Evolutionary conservation across 306 rosid genomes (phyloP).

Genomic region (Cicer judaicum): DNA sequence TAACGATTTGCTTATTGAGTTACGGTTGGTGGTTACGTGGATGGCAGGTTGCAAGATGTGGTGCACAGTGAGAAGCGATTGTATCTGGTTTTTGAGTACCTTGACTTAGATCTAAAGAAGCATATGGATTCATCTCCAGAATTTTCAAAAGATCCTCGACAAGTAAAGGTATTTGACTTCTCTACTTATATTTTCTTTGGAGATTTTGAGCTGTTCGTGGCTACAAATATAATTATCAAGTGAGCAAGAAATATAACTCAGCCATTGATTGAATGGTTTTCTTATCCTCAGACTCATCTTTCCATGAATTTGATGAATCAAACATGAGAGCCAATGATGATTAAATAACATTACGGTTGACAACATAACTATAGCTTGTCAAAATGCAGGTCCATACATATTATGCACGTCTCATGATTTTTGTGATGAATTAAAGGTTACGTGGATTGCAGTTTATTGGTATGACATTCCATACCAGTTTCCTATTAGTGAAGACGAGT

Average conservation of each 20-base stretch:
- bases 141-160: conserved; percentile 80
- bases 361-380: conserved; percentile 34
- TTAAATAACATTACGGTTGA: conserved; percentile 4
- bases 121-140: conserved; percentile 97
- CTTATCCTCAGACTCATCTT: conserved; percentile 26
- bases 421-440: conserved; percentile 16
- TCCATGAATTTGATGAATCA: conserved; percentile 32
- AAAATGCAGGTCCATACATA: conserved; percentile 39
- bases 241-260: not conserved
- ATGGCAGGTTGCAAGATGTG: conserved; percentile 86
- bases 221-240: not conserved
- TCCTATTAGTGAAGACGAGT: conserved; percentile 25
- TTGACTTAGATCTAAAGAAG: conserved; percentile 97
- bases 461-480: conserved; percentile 33
- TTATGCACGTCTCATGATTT: conserved; percentile 4
- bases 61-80: conserved; percentile 93
- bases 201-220: conserved; percentile 10
- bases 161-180: conserved; percentile 67
- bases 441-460: not conserved
- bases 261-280: conserved; percentile 1
- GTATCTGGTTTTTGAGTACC: conserved; percentile 95
- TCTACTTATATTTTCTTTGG: conserved; percentile 32
- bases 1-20: conserved; percentile 13
- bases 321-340: conserved; percentile 34
- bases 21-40: conserved; percentile 36